These are phyloP conservation scores for Jasminum sambac DNA, from an alignment of 257 asterid species.

Conservation along the genomic window DNA sequence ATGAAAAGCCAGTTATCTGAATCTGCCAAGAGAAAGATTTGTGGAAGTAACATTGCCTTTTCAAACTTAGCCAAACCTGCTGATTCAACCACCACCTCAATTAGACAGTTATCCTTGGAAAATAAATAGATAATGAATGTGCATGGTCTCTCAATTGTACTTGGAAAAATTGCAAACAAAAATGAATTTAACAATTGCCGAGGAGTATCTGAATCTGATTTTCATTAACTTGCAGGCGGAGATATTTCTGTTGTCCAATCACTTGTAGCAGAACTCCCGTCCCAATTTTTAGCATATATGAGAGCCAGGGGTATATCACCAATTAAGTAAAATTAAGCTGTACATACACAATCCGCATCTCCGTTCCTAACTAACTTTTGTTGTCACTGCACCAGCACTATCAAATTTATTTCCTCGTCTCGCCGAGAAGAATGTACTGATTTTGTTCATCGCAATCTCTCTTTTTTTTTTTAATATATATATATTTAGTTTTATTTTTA, in stretches of 20 bases:
- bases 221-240: slow-evolving; percentile 56
- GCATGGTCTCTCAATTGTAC: not conserved
- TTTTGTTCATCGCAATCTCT: slow-evolving; percentile 21
- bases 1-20: not conserved
- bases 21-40: not conserved
- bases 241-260: slow-evolving; percentile 75
- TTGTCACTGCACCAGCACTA: slow-evolving; percentile 22
- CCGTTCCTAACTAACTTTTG: slow-evolving; percentile 10
- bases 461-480: slow-evolving; percentile 27
- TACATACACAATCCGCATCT: slow-evolving; percentile 45
- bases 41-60: not conserved
- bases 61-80: not conserved
- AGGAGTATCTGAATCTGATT: not conserved
- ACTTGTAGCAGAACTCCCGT: slow-evolving; percentile 88
- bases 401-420: slow-evolving; percentile 25
- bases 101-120: not conserved
- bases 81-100: not conserved
- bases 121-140: not conserved
- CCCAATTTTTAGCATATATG: slow-evolving; percentile 80
- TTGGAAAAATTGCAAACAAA: not conserved
- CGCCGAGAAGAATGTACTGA: slow-evolving; percentile 26
- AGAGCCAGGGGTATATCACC: slow-evolving; percentile 77
- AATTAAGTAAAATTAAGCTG: slow-evolving; percentile 36
- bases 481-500: too few relatives aligned
- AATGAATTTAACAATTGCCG: not conserved